phyloP scores from a whole-genome alignment of 805 yeast species.

The Starmerella davenportii region DNA sequence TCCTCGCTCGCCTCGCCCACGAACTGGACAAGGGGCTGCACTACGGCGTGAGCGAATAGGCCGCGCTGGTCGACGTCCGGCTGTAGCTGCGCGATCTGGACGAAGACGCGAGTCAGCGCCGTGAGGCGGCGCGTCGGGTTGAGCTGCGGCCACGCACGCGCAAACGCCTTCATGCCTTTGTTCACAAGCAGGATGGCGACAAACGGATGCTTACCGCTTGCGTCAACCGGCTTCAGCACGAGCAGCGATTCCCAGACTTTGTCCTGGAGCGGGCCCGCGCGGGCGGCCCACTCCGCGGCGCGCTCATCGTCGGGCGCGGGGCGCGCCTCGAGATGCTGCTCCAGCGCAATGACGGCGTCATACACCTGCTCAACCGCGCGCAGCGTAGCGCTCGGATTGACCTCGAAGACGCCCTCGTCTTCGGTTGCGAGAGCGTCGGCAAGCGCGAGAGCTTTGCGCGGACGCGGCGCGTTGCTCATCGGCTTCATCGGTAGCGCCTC shows the following conservation, averaged over 20 bases:
- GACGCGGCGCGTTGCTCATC: slow-evolving; percentile 12
- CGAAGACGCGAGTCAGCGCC: slow-evolving; percentile 57
- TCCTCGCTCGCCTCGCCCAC: slow-evolving; percentile 65
- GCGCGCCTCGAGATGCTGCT: slow-evolving; percentile 49
- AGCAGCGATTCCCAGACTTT: slow-evolving; percentile 62
- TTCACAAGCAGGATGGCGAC: slow-evolving; percentile 65
- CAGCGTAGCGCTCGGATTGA: slow-evolving; percentile 33
- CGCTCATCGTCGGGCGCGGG: slow-evolving; percentile 24
- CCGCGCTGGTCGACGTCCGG: slow-evolving; percentile 30
- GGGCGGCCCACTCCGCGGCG: slow-evolving; percentile 21
- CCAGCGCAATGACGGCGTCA: slow-evolving; percentile 57
- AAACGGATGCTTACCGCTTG: slow-evolving; percentile 41
- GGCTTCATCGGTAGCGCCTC: slow-evolving; percentile 31
- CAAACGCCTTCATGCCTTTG: slow-evolving; percentile 76
- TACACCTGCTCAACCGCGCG: slow-evolving; percentile 62
- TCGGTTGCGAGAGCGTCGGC: slow-evolving; percentile 23
- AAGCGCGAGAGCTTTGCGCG: slow-evolving; percentile 21
- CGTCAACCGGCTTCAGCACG: slow-evolving; percentile 24
- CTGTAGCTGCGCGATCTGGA: slow-evolving; percentile 60
- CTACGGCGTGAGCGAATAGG: slow-evolving; percentile 58
- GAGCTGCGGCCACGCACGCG: slow-evolving; percentile 72
- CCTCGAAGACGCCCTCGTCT: slow-evolving; percentile 16
- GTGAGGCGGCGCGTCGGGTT: slow-evolving; percentile 59
- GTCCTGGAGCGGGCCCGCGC: slow-evolving; percentile 19
- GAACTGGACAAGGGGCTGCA: slow-evolving; percentile 68